phyloP scores from a whole-genome alignment of 108 stramenopile genomes.

The Nitzschia sp. region DNA sequence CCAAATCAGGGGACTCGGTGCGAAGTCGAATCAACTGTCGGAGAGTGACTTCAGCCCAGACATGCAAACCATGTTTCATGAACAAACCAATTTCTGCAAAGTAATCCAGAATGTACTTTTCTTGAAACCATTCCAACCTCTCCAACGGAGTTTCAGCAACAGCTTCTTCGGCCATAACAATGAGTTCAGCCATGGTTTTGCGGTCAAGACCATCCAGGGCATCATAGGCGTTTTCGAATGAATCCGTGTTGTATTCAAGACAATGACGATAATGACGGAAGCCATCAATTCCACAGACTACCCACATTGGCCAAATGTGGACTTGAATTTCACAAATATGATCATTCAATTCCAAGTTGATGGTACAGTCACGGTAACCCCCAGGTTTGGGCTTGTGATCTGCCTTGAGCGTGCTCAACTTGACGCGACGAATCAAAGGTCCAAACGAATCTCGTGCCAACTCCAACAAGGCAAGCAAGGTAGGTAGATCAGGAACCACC shows the following conservation, averaged over 20 bases:
- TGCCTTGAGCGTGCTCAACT: constrained; percentile 69
- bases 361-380: constrained; percentile 83
- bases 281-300: constrained; percentile 84
- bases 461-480: constrained; percentile 78
- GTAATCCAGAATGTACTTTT: constrained; percentile 86
- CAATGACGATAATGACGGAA: constrained; percentile 89
- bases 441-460: constrained; percentile 82
- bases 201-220: constrained; percentile 81
- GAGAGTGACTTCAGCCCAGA: constrained; percentile 80
- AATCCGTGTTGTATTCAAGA: constrained; percentile 85
- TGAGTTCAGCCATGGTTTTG: constrained; percentile 86
- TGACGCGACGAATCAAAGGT: constrained; percentile 82
- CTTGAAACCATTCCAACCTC: constrained; percentile 87
- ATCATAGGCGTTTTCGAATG: constrained; percentile 79
- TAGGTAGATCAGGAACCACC: constrained; percentile 83
- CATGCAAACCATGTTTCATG: constrained; percentile 72
- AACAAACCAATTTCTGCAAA: constrained; percentile 85
- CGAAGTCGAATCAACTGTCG: constrained; percentile 70
- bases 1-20: constrained; percentile 80
- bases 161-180: constrained; percentile 90
- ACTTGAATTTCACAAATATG: constrained; percentile 90
- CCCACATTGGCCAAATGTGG: constrained; percentile 86
- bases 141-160: constrained; percentile 83
- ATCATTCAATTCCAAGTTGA: constrained; percentile 82
- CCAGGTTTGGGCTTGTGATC: constrained; percentile 67